These are phyloP conservation scores for Picochlorum costavermella DNA, from an alignment of 139 green algal species.

Conservation along the genomic window DNA sequence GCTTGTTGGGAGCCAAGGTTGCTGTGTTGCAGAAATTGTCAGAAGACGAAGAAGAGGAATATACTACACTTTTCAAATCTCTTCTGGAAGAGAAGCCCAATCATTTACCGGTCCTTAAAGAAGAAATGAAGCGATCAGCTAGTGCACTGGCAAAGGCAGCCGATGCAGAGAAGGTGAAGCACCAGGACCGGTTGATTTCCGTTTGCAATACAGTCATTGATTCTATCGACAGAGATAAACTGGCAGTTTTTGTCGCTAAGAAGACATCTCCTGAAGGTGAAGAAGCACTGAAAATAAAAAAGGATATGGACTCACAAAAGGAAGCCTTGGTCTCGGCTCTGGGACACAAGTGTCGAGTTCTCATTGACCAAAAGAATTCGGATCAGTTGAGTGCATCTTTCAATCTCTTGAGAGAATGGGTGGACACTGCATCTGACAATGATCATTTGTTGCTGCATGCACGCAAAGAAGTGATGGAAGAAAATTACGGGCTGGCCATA, in stretches of 20 bases:
- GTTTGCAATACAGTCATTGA: conserved; percentile 42
- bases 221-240: conserved; percentile 43
- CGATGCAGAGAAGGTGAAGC: neutral
- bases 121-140: conserved; percentile 40
- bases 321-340: conserved; percentile 61
- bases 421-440: conserved; percentile 42
- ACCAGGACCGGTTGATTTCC: conserved; percentile 20
- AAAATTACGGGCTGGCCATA: conserved; percentile 27
- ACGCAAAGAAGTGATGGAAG: conserved; percentile 33
- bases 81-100: conserved; percentile 34
- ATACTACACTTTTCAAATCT: conserved; percentile 24
- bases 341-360: conserved; percentile 29
- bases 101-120: conserved; percentile 62
- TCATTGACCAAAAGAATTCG: conserved; percentile 32
- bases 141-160: neutral
- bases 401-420: conserved; percentile 54
- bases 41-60: conserved; percentile 26
- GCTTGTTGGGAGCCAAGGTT: conserved; percentile 59
- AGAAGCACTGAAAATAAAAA: conserved; percentile 25
- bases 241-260: conserved; percentile 43
- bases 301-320: conserved; percentile 48
- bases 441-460: conserved; percentile 53
- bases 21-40: conserved; percentile 43
- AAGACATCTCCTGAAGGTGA: conserved; percentile 49
- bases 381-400: neutral